Evolutionary conservation across 1,139 yeast species (phyloP).

Genomic region (Kurtzmaniella quercitrusa): DNA sequence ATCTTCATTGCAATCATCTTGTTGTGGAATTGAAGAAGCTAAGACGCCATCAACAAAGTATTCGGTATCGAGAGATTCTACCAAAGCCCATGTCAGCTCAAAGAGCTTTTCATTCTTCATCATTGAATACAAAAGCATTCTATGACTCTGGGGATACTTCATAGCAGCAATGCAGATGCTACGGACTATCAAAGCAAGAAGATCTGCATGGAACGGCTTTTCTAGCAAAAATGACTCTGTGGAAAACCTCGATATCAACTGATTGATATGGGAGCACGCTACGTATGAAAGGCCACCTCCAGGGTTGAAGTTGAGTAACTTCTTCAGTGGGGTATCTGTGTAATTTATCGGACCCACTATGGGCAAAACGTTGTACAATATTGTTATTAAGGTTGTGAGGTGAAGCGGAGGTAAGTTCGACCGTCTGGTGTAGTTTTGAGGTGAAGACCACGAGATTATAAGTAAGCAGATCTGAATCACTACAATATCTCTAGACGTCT

Average conservation of each 20-base stretch:
- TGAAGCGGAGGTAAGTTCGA: background rate
- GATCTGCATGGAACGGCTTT: constrained; percentile 48
- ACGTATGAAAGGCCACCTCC: constrained; percentile 55
- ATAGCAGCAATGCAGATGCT: constrained; percentile 49
- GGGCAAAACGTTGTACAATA: constrained; percentile 57
- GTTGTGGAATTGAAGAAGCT: constrained; percentile 10
- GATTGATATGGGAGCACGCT: constrained; percentile 54
- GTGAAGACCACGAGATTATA: background rate
- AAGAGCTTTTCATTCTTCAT: constrained; percentile 44
- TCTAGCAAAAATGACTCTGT: constrained; percentile 37
- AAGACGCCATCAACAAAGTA: constrained; percentile 21
- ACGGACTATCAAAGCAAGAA: constrained; percentile 54
- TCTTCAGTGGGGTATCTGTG: constrained; percentile 23
- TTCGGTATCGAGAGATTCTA: constrained; percentile 25
- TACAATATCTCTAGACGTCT: constrained; percentile 57
- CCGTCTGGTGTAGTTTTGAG: background rate
- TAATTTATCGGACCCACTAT: constrained; percentile 23
- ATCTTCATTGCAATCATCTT: constrained; percentile 10
- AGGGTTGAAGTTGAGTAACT: constrained; percentile 27
- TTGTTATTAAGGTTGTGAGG: constrained; percentile 47
- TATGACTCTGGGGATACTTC: constrained; percentile 46
- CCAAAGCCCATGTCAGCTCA: constrained; percentile 28
- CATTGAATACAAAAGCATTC: constrained; percentile 51
- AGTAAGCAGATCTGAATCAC: constrained; percentile 46
- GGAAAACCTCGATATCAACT: constrained; percentile 46